phyloP scores from a whole-genome alignment of 495 filamentous ascomycete genomes.

The Cudoniella acicularis region DNA sequence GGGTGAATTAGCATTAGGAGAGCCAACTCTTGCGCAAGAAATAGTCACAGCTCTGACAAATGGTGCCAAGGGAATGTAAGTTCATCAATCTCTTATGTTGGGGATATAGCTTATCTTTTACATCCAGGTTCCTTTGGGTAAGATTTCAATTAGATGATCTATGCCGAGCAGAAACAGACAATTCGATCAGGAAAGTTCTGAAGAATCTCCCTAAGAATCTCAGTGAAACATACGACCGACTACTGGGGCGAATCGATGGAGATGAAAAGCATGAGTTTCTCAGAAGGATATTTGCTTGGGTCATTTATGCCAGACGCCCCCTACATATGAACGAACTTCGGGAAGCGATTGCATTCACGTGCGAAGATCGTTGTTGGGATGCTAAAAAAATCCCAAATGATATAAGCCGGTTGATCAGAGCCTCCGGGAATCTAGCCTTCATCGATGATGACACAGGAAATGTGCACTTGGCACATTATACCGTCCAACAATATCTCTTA shows the following conservation, averaged over 20 bases:
- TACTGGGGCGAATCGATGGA: constrained; percentile 18
- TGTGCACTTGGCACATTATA: constrained; percentile 33
- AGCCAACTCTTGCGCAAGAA: background rate
- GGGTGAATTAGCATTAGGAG: constrained; percentile 1
- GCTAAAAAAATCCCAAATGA: constrained; percentile 24
- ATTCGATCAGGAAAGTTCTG: constrained; percentile 29
- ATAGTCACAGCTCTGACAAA: constrained; percentile 17
- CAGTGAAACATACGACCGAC: constrained; percentile 28
- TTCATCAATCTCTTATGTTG: no score
- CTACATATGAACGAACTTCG: constrained; percentile 27
- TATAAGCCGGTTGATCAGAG: constrained; percentile 25
- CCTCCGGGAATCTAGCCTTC: constrained; percentile 28
- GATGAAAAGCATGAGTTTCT: background rate
- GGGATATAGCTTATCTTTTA: background rate
- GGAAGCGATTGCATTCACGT: constrained; percentile 27
- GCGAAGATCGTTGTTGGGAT: background rate
- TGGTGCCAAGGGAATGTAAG: constrained; percentile 23
- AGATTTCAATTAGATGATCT: constrained; percentile 33
- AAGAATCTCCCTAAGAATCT: constrained; percentile 29
- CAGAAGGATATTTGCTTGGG: constrained; percentile 26
- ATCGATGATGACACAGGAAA: constrained; percentile 32
- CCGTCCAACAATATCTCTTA: constrained; percentile 26
- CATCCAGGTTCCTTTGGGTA: constrained; percentile 33
- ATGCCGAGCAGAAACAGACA: constrained; percentile 28
- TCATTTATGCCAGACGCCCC: constrained; percentile 26